A percentile compares a stretch with the other conserved stretches of the same genome.
phyloP scores from a whole-genome alignment of 2,329 filamentous ascomycete species.

The Aspergillus fijiensis region DNA sequence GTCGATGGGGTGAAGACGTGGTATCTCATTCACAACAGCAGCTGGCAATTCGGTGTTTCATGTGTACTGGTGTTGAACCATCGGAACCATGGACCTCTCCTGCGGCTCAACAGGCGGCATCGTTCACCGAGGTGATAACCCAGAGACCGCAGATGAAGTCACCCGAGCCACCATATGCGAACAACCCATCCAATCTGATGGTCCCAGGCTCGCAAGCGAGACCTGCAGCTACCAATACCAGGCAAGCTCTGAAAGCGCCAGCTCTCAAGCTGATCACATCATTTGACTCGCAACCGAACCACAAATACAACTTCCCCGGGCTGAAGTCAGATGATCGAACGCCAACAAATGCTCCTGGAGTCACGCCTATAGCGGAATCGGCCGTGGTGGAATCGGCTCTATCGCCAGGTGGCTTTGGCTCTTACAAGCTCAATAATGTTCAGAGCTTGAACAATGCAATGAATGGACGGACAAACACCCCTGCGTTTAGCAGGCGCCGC shows the following conservation, averaged over 20 bases:
- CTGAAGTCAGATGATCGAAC: slow-evolving; percentile 60
- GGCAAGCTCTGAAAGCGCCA: slow-evolving; percentile 71
- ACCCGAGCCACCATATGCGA: slow-evolving; percentile 58
- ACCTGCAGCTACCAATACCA: slow-evolving; percentile 52
- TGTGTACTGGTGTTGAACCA: slow-evolving; percentile 82
- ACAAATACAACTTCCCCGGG: slow-evolving; percentile 64
- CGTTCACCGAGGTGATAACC: slow-evolving; percentile 36
- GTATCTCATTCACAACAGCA: slow-evolving; percentile 84
- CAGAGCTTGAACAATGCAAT: slow-evolving; percentile 70
- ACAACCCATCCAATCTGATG: slow-evolving; percentile 18
- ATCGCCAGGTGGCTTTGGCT: slow-evolving; percentile 67
- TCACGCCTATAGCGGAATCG: slow-evolving; percentile 83
- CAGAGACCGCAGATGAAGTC: slow-evolving; percentile 44
- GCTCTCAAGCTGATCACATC: slow-evolving; percentile 88
- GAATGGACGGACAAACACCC: slow-evolving; percentile 63
- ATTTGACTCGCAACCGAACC: slow-evolving; percentile 58
- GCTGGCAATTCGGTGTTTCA: slow-evolving; percentile 87
- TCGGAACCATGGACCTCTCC: slow-evolving; percentile 87
- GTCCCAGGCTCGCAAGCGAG: slow-evolving; percentile 26
- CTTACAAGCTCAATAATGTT: slow-evolving; percentile 55
- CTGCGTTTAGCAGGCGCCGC: slow-evolving; percentile 62
- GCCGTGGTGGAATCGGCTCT: slow-evolving; percentile 60
- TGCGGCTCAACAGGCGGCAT: slow-evolving; percentile 63
- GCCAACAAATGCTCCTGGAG: slow-evolving; percentile 71
- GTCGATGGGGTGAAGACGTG: slow-evolving; percentile 93